Percentiles rank a stretch among this genome's conserved stretches.
Evolutionary conservation across 495 filamentous ascomycete species (phyloP).

Genomic region (Podospora australis): DNA sequence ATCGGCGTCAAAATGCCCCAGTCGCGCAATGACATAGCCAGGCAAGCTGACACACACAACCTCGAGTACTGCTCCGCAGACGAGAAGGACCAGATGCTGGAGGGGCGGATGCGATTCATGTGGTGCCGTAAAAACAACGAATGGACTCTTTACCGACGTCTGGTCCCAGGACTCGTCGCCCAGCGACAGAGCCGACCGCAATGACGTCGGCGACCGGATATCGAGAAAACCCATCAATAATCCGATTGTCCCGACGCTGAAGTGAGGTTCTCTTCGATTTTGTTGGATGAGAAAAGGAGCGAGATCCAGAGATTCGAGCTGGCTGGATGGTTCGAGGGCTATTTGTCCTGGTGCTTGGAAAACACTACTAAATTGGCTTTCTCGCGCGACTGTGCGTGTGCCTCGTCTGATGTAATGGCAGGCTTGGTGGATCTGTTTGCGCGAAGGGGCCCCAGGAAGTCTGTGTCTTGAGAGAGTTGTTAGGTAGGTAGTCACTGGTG

Average conservation of each 20-base stretch:
- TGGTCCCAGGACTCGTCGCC: slow-evolving; percentile 19
- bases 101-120: slow-evolving; percentile 56
- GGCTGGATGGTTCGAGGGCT: too few relatives aligned
- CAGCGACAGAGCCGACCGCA: slow-evolving; percentile 45
- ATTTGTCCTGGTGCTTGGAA: too few relatives aligned
- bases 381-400: too few relatives aligned
- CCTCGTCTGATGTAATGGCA: too few relatives aligned
- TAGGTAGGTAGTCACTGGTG: too few relatives aligned
- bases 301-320: too few relatives aligned
- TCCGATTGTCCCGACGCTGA: background rate
- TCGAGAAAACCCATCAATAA: slow-evolving; percentile 32
- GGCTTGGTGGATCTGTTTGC: too few relatives aligned
- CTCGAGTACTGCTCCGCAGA: slow-evolving; percentile 94
- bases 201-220: slow-evolving; percentile 57
- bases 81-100: slow-evolving; percentile 70
- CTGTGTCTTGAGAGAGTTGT: too few relatives aligned
- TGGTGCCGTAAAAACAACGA: slow-evolving; percentile 25
- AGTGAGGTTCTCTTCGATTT: background rate
- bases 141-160: slow-evolving; percentile 18
- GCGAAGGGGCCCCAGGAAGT: too few relatives aligned
- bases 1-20: slow-evolving; percentile 89
- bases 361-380: too few relatives aligned
- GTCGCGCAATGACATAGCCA: slow-evolving; percentile 84
- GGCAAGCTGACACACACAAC: slow-evolving; percentile 93
- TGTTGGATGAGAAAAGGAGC: background rate